A percentile compares a stretch with the other conserved stretches of the same genome.
Conservation (phyloP, 129 eudicot species). For the Calendula officinalis region DNA sequence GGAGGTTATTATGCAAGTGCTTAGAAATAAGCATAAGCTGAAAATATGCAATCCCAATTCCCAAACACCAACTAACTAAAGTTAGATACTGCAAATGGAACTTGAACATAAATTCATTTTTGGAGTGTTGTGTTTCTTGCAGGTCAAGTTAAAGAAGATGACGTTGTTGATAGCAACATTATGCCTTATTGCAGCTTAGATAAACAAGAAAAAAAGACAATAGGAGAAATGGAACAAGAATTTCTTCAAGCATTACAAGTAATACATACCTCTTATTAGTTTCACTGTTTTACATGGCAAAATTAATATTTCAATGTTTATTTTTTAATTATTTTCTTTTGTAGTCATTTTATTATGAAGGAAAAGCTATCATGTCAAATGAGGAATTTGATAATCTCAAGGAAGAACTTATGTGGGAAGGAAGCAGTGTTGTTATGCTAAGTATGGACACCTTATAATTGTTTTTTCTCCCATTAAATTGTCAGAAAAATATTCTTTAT, state of each 20-base stretch:
- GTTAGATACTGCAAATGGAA: neutral
- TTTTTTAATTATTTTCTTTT: neutral
- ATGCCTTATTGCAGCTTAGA: conserved; percentile 79
- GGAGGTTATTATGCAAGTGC: neutral
- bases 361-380: conserved; percentile 95
- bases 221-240: conserved; percentile 94
- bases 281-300: conserved; percentile 16
- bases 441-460: conserved; percentile 37
- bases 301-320: neutral
- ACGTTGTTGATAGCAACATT: conserved; percentile 69
- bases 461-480: neutral
- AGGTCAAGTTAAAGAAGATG: conserved; percentile 69
- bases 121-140: conserved; percentile 29
- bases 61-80: neutral
- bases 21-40: neutral
- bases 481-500: conserved; percentile 5
- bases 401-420: conserved; percentile 99
- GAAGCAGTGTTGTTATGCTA: conserved; percentile 98
- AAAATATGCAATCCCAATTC: conserved; percentile 2
- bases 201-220: conserved; percentile 61
- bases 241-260: conserved; percentile 97
- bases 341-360: conserved; percentile 95
- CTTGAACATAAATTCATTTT: conserved; percentile 3
- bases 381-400: conserved; percentile 98
- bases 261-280: neutral